Evolutionary conservation across 2,329 filamentous ascomycete species (phyloP), one percentile per base, ranked within the genome.

Genomic region (Cladophialophora psammophila): DNA sequence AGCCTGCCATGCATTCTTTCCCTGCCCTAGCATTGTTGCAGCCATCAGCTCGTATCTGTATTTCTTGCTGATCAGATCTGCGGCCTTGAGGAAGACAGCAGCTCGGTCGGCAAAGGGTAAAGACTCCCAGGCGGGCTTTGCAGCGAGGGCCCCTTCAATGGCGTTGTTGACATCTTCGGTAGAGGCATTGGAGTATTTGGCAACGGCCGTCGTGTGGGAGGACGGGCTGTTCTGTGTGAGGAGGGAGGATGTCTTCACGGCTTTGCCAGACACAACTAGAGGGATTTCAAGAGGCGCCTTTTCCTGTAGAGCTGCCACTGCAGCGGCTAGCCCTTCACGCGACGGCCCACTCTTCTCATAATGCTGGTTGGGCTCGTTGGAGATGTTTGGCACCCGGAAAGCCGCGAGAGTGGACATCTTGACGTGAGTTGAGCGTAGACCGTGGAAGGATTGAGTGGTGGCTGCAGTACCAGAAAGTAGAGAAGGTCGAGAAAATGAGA

Each of bases 1-100:
- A n/a, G 95, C 94, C 81, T 99, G 94, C 93, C 93, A 98, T 56
- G 92, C 93, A 79, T 97, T 98, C 87, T 98, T 98, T 75, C 95
- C 94, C 81, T 99, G 94, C 68, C 94, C 95, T 36, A 97, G 84
- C 88, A 98, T 97, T 13, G 95, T 97, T 53, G 93, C 88, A 7
- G 95, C 94, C 91, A 98, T 96, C 74, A 99, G 88, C 64, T 97
- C 93, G 81, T 97, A 97, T 77, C 95, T 88, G 82, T 99, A 98
- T 83, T 98, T 98, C 71, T 87, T 91, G 63, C 91, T 85, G 73
- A 99, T 88, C 69, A 99, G 84, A 77, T 98, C 94, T 38, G 94
- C 94, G 2, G 95, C 94, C 85, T 97, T 97, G 76, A 98, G 87
- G 83, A 98, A 98, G 76, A 99, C 86, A 64, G 94, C 91, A 12